These are phyloP conservation scores for Diaporthe ampelina DNA, from an alignment of 2,329 filamentous ascomycete species.

Conservation along the genomic window DNA sequence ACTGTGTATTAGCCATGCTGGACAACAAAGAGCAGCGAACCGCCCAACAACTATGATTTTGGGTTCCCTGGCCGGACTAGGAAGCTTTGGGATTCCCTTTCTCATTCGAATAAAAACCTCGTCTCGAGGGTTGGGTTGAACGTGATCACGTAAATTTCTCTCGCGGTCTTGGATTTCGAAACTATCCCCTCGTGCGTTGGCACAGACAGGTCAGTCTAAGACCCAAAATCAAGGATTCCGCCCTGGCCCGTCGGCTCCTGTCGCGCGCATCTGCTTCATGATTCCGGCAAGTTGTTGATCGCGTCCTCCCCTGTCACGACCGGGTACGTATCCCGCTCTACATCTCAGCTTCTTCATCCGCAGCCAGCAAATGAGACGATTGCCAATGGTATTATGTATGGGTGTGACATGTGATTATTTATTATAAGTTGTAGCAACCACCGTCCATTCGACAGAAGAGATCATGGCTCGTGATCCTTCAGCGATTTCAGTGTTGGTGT, in stretches of 20 bases:
- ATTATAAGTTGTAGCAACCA: not conserved
- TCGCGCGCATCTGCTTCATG: not conserved
- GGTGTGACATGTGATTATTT: not conserved
- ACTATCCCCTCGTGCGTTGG: not conserved
- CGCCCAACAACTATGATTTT: not conserved
- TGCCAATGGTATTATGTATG: not conserved
- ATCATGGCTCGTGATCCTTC: not conserved
- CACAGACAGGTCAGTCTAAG: not conserved
- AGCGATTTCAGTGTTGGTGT: not conserved
- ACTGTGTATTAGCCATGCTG: not conserved
- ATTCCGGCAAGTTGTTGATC: not conserved
- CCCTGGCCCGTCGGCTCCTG: not conserved
- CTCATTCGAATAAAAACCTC: not conserved
- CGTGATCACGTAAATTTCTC: not conserved
- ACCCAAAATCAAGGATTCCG: not conserved
- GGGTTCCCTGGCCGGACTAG: not conserved
- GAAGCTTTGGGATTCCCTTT: not conserved
- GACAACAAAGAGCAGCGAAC: not conserved
- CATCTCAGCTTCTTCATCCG: not conserved
- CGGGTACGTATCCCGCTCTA: no score
- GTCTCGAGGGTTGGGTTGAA: not conserved
- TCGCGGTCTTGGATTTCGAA: not conserved
- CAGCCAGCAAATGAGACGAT: not conserved
- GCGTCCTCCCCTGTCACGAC: not conserved
- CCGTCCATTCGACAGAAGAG: not conserved